Conservation (phyloP, 1,139 yeast species). For the Spencermartinsiella ligniputridi region DNA sequence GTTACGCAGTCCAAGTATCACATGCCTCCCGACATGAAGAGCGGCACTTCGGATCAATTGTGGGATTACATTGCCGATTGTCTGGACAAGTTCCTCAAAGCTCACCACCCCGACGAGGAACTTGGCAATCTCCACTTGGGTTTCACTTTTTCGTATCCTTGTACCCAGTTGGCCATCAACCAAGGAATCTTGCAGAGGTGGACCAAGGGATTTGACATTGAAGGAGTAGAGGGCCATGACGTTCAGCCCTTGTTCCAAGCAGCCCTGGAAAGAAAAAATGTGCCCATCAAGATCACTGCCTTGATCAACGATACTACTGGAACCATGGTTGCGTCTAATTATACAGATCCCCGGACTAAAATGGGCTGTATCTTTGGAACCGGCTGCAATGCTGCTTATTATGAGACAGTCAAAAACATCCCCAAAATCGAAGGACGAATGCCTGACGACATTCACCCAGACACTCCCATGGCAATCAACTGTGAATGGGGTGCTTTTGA, state of each 20-base stretch:
- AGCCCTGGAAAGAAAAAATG: slow-evolving; percentile 56
- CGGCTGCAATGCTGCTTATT: slow-evolving; percentile 96
- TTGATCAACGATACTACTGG: slow-evolving; percentile 97
- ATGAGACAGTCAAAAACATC: slow-evolving; percentile 66
- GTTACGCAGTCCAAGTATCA: slow-evolving; percentile 75
- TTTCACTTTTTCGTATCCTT: slow-evolving; percentile 94
- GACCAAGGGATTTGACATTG: slow-evolving; percentile 97
- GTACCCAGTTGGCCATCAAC: slow-evolving; percentile 77
- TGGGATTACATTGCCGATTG: slow-evolving; percentile 86
- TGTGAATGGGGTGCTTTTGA: slow-evolving; percentile 99
- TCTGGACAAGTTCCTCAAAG: slow-evolving; percentile 56
- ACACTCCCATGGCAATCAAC: slow-evolving; percentile 88
- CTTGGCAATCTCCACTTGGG: slow-evolving; percentile 61
- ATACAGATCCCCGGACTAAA: slow-evolving; percentile 80
- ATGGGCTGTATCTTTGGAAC: slow-evolving; percentile 98
- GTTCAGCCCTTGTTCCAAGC: slow-evolving; percentile 87
- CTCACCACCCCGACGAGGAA: slow-evolving; percentile 52
- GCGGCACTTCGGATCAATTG: slow-evolving; percentile 69
- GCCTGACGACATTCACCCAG: slow-evolving; percentile 55
- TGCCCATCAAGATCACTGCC: slow-evolving; percentile 86
- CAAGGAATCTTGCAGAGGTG: slow-evolving; percentile 88
- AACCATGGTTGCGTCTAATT: slow-evolving; percentile 91
- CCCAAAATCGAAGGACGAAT: slow-evolving; percentile 78
- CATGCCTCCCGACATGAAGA: slow-evolving; percentile 71
- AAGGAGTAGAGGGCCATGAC: slow-evolving; percentile 89